Percentiles rank a stretch among this genome's conserved stretches.
These are phyloP conservation scores for Bolboschoenoplectus hybrid DNA, from an alignment of 202 grass and related monocot genomes.

Conservation along the genomic window DNA sequence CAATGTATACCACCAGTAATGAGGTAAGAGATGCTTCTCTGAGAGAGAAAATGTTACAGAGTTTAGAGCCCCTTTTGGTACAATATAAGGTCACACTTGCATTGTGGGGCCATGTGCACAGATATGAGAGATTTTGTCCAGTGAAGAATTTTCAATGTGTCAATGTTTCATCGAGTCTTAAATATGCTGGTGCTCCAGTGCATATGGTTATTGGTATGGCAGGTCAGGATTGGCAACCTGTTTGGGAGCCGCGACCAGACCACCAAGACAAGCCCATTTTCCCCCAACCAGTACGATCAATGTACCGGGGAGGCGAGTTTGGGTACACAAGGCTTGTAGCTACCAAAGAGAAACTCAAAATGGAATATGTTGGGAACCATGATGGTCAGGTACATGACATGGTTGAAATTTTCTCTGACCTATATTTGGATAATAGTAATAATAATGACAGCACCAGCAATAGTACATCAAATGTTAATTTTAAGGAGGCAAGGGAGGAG, in stretches of 20 bases:
- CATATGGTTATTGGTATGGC: conserved; percentile 95
- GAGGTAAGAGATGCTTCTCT: conserved; percentile 60
- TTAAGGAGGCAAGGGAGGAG: conserved; percentile 32
- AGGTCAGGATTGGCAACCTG: conserved; percentile 72
- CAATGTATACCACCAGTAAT: conserved; percentile 88
- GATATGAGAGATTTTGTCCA: conserved; percentile 93
- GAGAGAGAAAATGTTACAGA: conserved; percentile 70
- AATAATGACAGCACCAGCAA: background rate
- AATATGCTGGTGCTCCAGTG: conserved; percentile 63
- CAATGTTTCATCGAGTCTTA: conserved; percentile 65
- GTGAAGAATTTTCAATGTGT: conserved; percentile 72
- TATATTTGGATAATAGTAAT: conserved; percentile 18
- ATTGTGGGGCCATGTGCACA: conserved; percentile 96
- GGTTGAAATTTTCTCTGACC: conserved; percentile 73
- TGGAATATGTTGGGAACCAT: conserved; percentile 91
- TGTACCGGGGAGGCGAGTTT: conserved; percentile 83
- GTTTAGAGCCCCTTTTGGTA: conserved; percentile 72
- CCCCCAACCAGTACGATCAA: conserved; percentile 70
- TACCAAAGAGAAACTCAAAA: conserved; percentile 68
- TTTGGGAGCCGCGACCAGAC: conserved; percentile 72
- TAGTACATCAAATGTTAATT: background rate
- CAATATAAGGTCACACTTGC: conserved; percentile 88
- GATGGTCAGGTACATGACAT: conserved; percentile 85
- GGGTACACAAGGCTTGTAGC: conserved; percentile 80
- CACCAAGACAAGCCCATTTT: conserved; percentile 72